Percentiles rank a stretch among this genome's conserved stretches.
These are phyloP conservation scores for Dalbergia cultrata DNA, from an alignment of 306 rosid species.

Conservation along the genomic window DNA sequence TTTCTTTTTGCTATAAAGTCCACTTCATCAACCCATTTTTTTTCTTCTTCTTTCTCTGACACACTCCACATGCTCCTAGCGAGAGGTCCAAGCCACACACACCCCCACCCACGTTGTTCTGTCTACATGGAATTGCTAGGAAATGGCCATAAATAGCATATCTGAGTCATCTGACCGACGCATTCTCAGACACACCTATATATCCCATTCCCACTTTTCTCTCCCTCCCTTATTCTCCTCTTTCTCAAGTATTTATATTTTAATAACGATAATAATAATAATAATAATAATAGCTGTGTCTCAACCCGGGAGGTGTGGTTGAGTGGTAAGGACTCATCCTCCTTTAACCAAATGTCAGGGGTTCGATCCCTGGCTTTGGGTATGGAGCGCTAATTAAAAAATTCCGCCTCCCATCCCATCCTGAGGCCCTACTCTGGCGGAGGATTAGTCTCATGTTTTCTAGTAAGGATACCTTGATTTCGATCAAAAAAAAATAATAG, in stretches of 20 bases:
- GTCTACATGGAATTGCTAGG: constrained; percentile 66
- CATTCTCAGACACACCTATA: constrained; percentile 44
- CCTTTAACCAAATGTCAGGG: no score
- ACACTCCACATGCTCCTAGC: constrained; percentile 69
- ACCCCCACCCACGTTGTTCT: constrained; percentile 70
- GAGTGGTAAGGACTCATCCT: no score
- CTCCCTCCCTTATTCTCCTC: not conserved
- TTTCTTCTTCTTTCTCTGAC: constrained; percentile 67
- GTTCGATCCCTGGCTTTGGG: no score
- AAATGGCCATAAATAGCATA: constrained; percentile 53
- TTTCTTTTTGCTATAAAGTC: constrained; percentile 49
- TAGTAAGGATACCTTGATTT: no score
- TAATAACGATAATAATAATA: not conserved
- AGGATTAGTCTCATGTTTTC: no score
- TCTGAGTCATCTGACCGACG: constrained; percentile 56
- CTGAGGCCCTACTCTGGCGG: no score
- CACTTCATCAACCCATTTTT: constrained; percentile 29
- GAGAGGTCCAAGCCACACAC: constrained; percentile 55
- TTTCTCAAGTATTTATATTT: not conserved
- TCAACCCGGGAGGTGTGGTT: no score
- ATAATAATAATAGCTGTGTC: not conserved
- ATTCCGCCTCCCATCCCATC: no score
- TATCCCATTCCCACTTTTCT: not conserved
- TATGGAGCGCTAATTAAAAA: no score
- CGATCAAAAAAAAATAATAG: no score